Percentiles rank a stretch among this genome's conserved stretches.
phyloP scores from a whole-genome alignment of 768 basidiomycete species.

The Kwoniella sp. region DNA sequence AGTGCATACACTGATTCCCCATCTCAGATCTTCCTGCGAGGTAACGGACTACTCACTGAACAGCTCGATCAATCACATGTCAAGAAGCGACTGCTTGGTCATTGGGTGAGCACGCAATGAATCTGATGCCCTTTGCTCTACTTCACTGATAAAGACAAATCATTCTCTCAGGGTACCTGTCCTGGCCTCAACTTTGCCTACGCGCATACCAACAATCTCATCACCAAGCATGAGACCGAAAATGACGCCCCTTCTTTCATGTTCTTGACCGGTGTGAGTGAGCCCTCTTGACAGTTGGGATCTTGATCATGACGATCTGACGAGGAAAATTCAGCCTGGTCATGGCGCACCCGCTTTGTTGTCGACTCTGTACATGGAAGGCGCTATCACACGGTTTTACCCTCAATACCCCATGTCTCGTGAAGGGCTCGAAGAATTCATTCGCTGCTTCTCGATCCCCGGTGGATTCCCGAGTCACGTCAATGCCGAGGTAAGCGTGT shows the following conservation, averaged over 20 bases:
- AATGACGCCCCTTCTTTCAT: constrained; percentile 62
- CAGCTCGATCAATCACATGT: constrained; percentile 67
- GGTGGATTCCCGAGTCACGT: constrained; percentile 78
- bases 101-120: constrained; percentile 65
- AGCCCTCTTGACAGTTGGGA: too few species aligned
- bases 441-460: constrained; percentile 75
- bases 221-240: constrained; percentile 53
- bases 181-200: constrained; percentile 73
- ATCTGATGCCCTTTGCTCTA: neutral
- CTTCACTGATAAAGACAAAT: neutral
- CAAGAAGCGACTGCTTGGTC: constrained; percentile 78
- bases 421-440: constrained; percentile 62
- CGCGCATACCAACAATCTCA: constrained; percentile 67
- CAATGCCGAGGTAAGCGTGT: constrained; percentile 23
- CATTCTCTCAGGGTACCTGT: constrained; percentile 59
- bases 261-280: constrained; percentile 69
- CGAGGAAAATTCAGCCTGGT: constrained; percentile 56
- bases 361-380: constrained; percentile 83
- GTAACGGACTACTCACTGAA: constrained; percentile 70
- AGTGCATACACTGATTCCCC: constrained; percentile 6
- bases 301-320: neutral
- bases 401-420: constrained; percentile 57
- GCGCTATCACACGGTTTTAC: constrained; percentile 60
- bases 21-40: constrained; percentile 66
- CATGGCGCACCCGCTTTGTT: constrained; percentile 87